A percentile compares a stretch with the other conserved stretches of the same genome.
Evolutionary conservation across 139 green algal species (phyloP).

Genomic region (Coelastrella sp.): DNA sequence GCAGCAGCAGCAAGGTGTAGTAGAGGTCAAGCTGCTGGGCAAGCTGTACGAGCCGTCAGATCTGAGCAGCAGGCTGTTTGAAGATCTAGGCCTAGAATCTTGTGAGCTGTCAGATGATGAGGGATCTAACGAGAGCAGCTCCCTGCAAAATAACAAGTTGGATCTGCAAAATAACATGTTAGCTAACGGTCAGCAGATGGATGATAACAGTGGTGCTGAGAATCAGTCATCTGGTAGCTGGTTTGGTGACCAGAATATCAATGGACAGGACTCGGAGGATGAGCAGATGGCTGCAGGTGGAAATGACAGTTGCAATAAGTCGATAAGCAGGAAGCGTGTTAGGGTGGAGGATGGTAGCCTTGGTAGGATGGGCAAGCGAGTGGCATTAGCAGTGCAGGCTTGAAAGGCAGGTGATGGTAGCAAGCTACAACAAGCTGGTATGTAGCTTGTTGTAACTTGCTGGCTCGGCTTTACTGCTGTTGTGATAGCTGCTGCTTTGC

Average conservation of each 20-base stretch:
- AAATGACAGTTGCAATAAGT: neutral
- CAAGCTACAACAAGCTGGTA: too few species aligned
- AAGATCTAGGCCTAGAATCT: conserved; percentile 11
- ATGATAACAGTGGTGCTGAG: conserved; percentile 1
- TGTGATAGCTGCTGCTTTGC: too few species aligned
- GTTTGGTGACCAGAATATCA: neutral
- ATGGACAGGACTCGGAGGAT: neutral
- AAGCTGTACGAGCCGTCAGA: conserved; percentile 33
- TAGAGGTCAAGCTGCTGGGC: conserved; percentile 22
- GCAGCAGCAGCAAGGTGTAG: conserved; percentile 8
- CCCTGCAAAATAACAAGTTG: neutral
- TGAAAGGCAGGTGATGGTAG: neutral
- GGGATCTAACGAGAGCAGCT: neutral
- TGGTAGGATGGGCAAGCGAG: neutral
- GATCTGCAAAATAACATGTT: neutral
- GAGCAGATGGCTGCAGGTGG: neutral
- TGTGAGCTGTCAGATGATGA: neutral
- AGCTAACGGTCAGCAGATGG: neutral
- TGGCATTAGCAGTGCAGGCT: neutral
- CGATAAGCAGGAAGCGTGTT: neutral
- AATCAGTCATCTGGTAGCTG: conserved; percentile 23
- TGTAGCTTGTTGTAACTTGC: too few species aligned
- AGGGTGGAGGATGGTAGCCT: neutral
- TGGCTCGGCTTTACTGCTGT: too few species aligned
- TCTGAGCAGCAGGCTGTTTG: conserved; percentile 44